phyloP scores from a whole-genome alignment of 768 basidiomycete species.

The Artomyces pyxidatus region DNA sequence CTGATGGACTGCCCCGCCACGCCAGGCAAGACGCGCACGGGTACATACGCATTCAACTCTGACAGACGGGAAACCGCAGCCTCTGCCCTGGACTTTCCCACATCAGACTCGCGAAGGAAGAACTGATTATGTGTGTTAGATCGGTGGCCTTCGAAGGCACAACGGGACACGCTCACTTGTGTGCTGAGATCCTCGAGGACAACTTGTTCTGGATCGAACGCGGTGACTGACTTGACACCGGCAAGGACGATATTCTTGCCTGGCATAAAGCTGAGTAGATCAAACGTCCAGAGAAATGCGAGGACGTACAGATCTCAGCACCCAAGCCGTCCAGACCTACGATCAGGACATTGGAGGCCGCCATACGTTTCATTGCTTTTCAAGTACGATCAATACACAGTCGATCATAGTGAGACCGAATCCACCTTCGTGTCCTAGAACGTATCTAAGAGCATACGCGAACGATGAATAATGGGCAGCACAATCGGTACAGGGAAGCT shows the following conservation, averaged over 20 bases:
- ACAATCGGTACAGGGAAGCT: constrained; percentile 26
- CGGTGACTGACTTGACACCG: constrained; percentile 94
- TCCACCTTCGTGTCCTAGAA: constrained; percentile 91
- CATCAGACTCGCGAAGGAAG: constrained; percentile 81
- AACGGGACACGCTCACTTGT: constrained; percentile 48
- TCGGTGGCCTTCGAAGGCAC: neutral
- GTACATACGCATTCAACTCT: constrained; percentile 94
- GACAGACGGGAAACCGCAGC: constrained; percentile 84
- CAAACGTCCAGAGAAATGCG: neutral
- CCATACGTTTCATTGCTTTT: constrained; percentile 99
- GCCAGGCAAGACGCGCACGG: constrained; percentile 82
- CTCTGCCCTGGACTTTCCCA: constrained; percentile 82
- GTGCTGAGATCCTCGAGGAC: constrained; percentile 86
- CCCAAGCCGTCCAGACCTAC: constrained; percentile 90
- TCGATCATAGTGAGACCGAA: neutral
- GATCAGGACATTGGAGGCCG: constrained; percentile 87
- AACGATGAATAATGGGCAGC: constrained; percentile 12
- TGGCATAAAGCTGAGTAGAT: constrained; percentile 22
- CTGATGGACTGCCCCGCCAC: constrained; percentile 68
- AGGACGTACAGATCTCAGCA: constrained; percentile 76
- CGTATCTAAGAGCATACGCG: constrained; percentile 51
- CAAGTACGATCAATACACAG: neutral
- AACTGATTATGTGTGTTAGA: constrained; percentile 46
- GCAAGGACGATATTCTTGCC: constrained; percentile 95
- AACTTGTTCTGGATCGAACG: constrained; percentile 89